Evolutionary conservation across 1,139 yeast genomes (phyloP).

Genomic region (Eremothecium cymbalariae): DNA sequence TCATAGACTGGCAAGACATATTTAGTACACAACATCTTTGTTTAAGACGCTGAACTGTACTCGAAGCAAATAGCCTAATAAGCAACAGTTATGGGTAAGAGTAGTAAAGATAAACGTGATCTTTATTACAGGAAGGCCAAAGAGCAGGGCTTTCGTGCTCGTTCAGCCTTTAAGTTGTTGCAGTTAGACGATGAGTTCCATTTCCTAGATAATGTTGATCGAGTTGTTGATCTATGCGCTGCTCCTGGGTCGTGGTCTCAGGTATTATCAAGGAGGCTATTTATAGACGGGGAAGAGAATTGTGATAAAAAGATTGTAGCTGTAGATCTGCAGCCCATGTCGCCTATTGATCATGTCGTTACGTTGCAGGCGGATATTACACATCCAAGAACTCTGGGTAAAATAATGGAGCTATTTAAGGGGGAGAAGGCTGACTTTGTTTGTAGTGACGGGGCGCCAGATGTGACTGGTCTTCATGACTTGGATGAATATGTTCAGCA

Average conservation of each 20-base stretch:
- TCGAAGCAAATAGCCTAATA: no score
- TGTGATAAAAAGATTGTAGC: conserved; percentile 67
- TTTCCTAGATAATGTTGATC: conserved; percentile 54
- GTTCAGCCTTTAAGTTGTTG: conserved; percentile 87
- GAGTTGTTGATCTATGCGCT: conserved; percentile 96
- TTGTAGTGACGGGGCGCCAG: conserved; percentile 97
- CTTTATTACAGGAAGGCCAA: conserved; percentile 85
- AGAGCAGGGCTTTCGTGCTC: conserved; percentile 95
- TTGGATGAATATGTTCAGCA: conserved; percentile 95
- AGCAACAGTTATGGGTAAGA: conserved; percentile 63
- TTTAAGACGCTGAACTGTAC: no score
- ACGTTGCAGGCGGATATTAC: conserved; percentile 95
- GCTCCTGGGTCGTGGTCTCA: conserved; percentile 99
- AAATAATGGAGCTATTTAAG: conserved; percentile 71
- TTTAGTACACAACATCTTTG: no score
- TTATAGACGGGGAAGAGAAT: conserved; percentile 33
- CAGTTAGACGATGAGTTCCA: conserved; percentile 87
- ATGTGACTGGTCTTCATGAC: conserved; percentile 95
- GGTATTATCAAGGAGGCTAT: conserved; percentile 69
- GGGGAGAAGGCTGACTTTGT: conserved; percentile 94
- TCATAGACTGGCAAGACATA: no score
- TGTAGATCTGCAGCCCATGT: conserved; percentile 95
- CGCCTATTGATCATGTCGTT: conserved; percentile 82
- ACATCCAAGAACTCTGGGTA: conserved; percentile 76
- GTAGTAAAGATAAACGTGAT: conserved; percentile 92